Conservation (phyloP, 208 protist genomes). For the Leishmania braziliensis region DNA sequence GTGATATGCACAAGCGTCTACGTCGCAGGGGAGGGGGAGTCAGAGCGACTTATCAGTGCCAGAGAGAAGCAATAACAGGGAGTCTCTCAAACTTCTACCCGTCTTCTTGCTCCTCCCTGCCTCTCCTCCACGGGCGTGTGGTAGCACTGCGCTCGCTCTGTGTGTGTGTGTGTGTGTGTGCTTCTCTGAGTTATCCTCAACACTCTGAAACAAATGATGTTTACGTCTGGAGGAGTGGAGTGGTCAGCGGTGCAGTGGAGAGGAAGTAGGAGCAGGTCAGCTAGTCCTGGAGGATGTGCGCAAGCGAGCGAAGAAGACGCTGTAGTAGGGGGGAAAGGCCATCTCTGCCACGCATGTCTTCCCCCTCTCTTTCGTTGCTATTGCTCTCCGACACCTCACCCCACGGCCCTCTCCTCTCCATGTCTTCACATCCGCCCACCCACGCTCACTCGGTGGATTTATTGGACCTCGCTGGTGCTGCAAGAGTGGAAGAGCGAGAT, state of each 20-base stretch:
- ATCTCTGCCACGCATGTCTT: not conserved
- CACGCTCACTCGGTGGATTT: not conserved
- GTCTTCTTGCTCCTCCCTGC: not conserved
- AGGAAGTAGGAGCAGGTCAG: not conserved
- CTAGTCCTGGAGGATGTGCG: no score
- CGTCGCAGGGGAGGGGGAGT: no score
- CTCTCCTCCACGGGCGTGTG: not conserved
- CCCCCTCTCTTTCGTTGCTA: no score
- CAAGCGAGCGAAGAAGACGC: no score
- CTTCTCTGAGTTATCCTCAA: not conserved
- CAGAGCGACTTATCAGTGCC: no score
- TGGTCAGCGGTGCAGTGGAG: not conserved
- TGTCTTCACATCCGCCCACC: not conserved
- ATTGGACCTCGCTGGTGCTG: not conserved
- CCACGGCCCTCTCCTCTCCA: no score
- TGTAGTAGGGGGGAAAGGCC: not conserved
- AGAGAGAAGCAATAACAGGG: not conserved
- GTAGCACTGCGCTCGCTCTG: no score
- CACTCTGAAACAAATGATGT: not conserved
- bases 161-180: not conserved
- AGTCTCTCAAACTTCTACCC: not conserved
- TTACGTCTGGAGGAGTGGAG: no score
- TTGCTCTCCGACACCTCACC: no score
- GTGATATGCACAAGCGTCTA: no score
- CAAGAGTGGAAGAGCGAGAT: not conserved